phyloP scores from a whole-genome alignment of 371 early-diverging fungal species.

The Mucor velutinosus region DNA sequence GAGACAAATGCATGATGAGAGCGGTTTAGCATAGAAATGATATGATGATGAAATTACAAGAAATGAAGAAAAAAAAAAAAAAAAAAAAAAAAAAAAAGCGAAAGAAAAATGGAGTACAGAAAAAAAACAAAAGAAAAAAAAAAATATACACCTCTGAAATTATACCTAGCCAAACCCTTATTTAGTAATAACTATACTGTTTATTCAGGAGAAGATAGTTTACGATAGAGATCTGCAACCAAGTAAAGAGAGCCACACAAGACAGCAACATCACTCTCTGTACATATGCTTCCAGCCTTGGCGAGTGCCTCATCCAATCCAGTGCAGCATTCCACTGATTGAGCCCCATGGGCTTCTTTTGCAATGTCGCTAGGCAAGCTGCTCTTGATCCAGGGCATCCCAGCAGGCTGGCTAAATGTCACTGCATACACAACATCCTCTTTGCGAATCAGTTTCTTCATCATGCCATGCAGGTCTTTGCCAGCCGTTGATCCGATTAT shows the following conservation, averaged over 20 bases:
- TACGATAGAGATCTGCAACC: slow-evolving; percentile 74
- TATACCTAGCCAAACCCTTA: not conserved
- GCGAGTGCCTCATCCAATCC: slow-evolving; percentile 28
- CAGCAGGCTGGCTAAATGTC: slow-evolving; percentile 74
- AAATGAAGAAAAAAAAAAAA: not conserved
- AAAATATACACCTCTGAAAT: not conserved
- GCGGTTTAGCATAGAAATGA: not conserved
- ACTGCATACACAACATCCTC: slow-evolving; percentile 68
- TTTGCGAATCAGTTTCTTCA: slow-evolving; percentile 52
- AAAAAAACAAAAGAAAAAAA: not conserved
- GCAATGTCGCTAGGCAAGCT: slow-evolving; percentile 46
- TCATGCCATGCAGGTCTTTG: slow-evolving; percentile 65
- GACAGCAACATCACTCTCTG: slow-evolving; percentile 54
- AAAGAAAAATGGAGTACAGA: not conserved
- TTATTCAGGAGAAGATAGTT: slow-evolving; percentile 13
- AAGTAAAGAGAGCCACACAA: slow-evolving; percentile 87
- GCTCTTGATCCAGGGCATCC: slow-evolving; percentile 87
- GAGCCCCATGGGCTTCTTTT: slow-evolving; percentile 17
- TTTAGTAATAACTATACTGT: not conserved
- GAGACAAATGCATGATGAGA: not conserved
- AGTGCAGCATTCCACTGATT: slow-evolving; percentile 11
- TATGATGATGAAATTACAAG: not conserved
- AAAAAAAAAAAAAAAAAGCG: not conserved
- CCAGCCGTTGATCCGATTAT: slow-evolving; percentile 77
- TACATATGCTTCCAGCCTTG: slow-evolving; percentile 7